These are phyloP conservation scores for Cerioporus squamosus DNA, from an alignment of 1,284 basidiomycete species.

Conservation along the genomic window DNA sequence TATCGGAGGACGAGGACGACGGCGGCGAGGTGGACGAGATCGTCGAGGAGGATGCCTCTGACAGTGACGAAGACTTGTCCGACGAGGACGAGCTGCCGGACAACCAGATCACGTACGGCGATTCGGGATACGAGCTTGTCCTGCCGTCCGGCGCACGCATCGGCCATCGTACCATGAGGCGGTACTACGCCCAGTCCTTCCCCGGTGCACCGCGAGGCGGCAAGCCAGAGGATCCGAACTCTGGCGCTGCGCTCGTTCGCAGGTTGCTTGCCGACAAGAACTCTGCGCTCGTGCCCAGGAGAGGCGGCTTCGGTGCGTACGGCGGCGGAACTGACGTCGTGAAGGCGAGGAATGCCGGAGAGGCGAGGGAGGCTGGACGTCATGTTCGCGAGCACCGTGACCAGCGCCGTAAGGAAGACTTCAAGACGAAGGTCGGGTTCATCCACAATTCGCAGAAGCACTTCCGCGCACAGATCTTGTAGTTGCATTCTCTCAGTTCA, in stretches of 20 bases:
- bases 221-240: slow-evolving; percentile 64
- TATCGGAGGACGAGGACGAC: slow-evolving; percentile 49
- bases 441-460: slow-evolving; percentile 91
- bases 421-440: slow-evolving; percentile 83
- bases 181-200: slow-evolving; percentile 90
- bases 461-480: slow-evolving; percentile 58
- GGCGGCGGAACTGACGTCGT: slow-evolving; percentile 82
- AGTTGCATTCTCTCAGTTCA: slow-evolving; percentile 25
- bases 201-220: slow-evolving; percentile 39
- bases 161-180: slow-evolving; percentile 87
- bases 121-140: slow-evolving; percentile 87
- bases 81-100: slow-evolving; percentile 53
- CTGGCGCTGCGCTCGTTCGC: slow-evolving; percentile 75
- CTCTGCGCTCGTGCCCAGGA: slow-evolving; percentile 80
- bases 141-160: slow-evolving; percentile 92
- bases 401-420: slow-evolving; percentile 77
- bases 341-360: slow-evolving; percentile 92
- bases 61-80: slow-evolving; percentile 37
- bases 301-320: slow-evolving; percentile 85
- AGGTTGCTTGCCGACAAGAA: slow-evolving; percentile 80
- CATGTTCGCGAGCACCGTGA: slow-evolving; percentile 90
- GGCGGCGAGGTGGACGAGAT: slow-evolving; percentile 59
- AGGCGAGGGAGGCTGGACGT: slow-evolving; percentile 90
- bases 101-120: slow-evolving; percentile 69
- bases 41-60: slow-evolving; percentile 42